Percentiles rank a stretch among this genome's conserved stretches.
phyloP scores from a whole-genome alignment of 805 yeast genomes.

The Teunomyces kruisii region DNA sequence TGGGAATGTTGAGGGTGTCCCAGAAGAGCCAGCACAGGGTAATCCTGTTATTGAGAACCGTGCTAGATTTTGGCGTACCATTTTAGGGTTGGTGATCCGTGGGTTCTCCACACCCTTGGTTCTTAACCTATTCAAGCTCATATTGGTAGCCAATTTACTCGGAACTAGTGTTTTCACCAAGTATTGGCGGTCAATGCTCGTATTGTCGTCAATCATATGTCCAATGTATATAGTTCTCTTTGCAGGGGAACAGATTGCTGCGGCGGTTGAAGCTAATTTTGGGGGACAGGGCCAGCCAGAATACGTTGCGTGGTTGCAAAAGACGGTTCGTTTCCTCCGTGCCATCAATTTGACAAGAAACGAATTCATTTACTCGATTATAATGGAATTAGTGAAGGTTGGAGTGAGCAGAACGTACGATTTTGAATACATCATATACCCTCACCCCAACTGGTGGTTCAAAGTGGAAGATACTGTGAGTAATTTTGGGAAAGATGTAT shows the following conservation, averaged over 20 bases:
- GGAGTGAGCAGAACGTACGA: conserved; percentile 23
- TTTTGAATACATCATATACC: conserved; percentile 17
- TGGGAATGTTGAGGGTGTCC: not conserved
- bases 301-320: not conserved
- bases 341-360: not conserved
- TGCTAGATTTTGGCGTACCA: not conserved
- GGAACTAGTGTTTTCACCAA: not conserved
- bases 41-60: not conserved
- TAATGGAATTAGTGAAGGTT: conserved; percentile 11
- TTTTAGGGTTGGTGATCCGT: not conserved
- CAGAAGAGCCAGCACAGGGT: not conserved
- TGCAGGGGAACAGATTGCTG: not conserved
- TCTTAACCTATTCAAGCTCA: not conserved
- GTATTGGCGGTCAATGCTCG: not conserved
- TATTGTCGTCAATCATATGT: not conserved
- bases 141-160: not conserved
- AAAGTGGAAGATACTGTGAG: conserved; percentile 8
- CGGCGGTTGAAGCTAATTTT: not conserved
- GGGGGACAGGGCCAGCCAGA: not conserved
- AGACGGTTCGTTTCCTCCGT: not conserved
- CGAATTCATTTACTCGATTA: conserved; percentile 1
- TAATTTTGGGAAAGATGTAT: conserved; percentile 18
- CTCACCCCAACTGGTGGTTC: conserved; percentile 5
- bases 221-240: not conserved
- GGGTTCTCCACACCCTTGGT: not conserved